Evolutionary conservation across 345 rosid species (phyloP).

Genomic region (Passiflora organensis): DNA sequence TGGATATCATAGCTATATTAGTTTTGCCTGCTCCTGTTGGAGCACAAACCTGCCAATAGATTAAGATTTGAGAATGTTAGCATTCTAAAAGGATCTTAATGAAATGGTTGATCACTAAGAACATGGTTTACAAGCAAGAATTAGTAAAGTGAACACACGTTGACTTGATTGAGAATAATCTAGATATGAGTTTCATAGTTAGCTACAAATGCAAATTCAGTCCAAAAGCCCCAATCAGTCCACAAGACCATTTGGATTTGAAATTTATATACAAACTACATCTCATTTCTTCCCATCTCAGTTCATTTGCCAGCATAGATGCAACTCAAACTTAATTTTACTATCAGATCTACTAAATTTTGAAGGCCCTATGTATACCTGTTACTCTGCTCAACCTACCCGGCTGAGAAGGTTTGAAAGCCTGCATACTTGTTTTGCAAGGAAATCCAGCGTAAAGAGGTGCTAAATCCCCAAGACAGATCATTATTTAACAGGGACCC

Average conservation of each 20-base stretch:
- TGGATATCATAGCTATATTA: slow-evolving; percentile 92
- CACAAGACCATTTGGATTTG: too few relatives aligned
- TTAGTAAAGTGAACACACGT: not conserved
- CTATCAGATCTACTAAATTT: not conserved
- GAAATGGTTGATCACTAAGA: too few relatives aligned
- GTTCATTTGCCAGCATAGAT: not conserved
- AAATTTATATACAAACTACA: too few relatives aligned
- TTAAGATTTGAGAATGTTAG: slow-evolving; percentile 3
- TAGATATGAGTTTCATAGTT: not conserved
- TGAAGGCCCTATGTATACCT: not conserved
- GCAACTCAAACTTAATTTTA: not conserved
- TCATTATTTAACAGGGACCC: too few relatives aligned
- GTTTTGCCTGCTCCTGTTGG: slow-evolving; percentile 99
- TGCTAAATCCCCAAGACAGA: too few relatives aligned
- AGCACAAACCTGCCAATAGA: slow-evolving; percentile 82
- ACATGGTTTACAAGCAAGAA: not conserved
- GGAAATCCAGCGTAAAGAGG: too few relatives aligned
- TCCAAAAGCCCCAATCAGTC: not conserved
- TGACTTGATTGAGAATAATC: not conserved
- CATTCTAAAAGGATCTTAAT: slow-evolving; percentile 3
- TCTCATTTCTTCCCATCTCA: not conserved
- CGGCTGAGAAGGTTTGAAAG: not conserved
- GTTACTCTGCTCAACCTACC: not conserved
- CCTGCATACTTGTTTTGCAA: too few relatives aligned
- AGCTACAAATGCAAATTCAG: not conserved